phyloP scores from a whole-genome alignment of 129 eudicot species.

The Tagetes erecta region DNA sequence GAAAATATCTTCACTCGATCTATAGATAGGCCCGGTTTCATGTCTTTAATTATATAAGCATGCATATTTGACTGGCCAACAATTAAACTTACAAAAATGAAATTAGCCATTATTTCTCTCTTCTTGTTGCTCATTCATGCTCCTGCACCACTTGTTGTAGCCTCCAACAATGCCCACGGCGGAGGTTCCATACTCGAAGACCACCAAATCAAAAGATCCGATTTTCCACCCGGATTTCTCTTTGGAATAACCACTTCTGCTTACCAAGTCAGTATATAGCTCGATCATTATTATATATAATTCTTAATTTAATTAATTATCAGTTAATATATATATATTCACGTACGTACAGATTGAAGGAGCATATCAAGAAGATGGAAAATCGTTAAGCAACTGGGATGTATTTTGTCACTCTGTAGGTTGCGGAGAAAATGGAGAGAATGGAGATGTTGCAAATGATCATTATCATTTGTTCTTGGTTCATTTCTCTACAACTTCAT shows the following conservation, averaged over 20 bases:
- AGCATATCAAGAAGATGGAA: conserved; percentile 76
- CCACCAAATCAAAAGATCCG: conserved; percentile 39
- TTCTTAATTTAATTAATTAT: not conserved
- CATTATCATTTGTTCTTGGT: conserved; percentile 85
- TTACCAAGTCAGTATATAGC: conserved; percentile 46
- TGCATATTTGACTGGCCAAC: too few relatives aligned
- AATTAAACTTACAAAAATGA: not conserved
- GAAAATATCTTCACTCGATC: too few relatives aligned
- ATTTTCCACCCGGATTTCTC: conserved; percentile 69
- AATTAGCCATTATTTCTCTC: not conserved
- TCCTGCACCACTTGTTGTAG: conserved; percentile 11
- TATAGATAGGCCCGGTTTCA: too few relatives aligned
- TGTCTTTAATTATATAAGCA: too few relatives aligned
- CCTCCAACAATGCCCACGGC: conserved; percentile 16
- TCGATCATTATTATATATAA: not conserved
- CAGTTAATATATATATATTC: not conserved
- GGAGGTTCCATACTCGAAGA: not conserved
- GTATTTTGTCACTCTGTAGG: conserved; percentile 45
- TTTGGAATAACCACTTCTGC: conserved; percentile 82
- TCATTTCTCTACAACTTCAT: not conserved
- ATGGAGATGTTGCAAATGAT: conserved; percentile 68
- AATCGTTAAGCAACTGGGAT: conserved; percentile 76
- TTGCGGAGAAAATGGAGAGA: conserved; percentile 6
- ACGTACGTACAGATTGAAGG: conserved; percentile 65
- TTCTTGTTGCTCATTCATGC: conserved; percentile 9